Evolutionary conservation across 805 yeast species (phyloP), one percentile per base, ranked within the genome.

Genomic region (Ogataea methylovora): DNA sequence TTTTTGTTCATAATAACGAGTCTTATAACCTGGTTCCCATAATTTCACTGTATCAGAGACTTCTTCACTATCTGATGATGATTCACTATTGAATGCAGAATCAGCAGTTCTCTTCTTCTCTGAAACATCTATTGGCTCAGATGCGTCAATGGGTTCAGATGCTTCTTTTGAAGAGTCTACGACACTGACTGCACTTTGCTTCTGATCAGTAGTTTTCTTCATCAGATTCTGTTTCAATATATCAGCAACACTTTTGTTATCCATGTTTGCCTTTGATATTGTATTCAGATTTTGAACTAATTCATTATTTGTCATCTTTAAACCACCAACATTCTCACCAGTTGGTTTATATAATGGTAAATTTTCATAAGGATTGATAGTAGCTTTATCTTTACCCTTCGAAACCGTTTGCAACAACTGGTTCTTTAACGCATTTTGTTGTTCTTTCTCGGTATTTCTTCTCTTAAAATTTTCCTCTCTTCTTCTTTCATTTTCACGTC

Each of bases 1-100:
- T 58, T 92, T 92, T 27, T 71, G 63, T 38, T 68, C 63, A 52
- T 92, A 92, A 56, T 92, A 92, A 32, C 99, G 66, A 35, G 71
- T 75, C 33, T 73, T 73, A 58, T 84, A 92, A 0, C 98, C 98
- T 0, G 92, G 80, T 54, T 86, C 94, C 77, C 84, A 81, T 42
- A 85, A 59, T 44, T 77, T 73, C 23, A 88, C 79, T 7, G 67
- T 60, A 38, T 71, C 77, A 22, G 56, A 65, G 25, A 52, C 52
- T 4, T 58, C 69, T 31, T 71, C 76, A 11, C 67, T 65, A 3
- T 59, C 64, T 11, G 62, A 45, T 7, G 45, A 50, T 0, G 59
- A 43, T 7, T 46, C 56, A 5, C 58, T 41, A 7, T 50, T 49
- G 34, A 47, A 55, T 1, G 51, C 51, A 21, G 36, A 32, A 5